Percentiles rank a stretch among this genome's conserved stretches.
Evolutionary conservation across 345 rosid genomes (phyloP).

Genomic region (Citrus sp.): DNA sequence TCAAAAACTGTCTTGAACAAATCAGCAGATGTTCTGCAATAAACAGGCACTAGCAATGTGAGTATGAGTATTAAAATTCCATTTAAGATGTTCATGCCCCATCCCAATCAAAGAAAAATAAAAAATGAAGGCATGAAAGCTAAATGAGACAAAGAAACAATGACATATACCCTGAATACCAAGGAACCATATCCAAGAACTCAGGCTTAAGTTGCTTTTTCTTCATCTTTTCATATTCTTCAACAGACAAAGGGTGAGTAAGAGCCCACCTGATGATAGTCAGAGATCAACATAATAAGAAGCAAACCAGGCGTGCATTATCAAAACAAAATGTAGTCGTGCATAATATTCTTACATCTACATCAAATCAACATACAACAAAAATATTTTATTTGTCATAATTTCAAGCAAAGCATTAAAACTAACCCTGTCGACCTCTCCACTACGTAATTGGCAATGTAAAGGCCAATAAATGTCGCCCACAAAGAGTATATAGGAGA

Average conservation of each 20-base stretch:
- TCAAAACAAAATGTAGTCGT: neutral
- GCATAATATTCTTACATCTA: conserved; percentile 1
- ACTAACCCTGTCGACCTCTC: conserved; percentile 98
- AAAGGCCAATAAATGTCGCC: conserved; percentile 99
- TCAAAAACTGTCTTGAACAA: conserved; percentile 96
- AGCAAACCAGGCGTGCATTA: conserved; percentile 2
- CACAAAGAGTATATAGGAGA: conserved; percentile 97
- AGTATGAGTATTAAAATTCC: conserved; percentile 16
- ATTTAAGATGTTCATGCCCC: neutral
- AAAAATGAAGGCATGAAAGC: neutral
- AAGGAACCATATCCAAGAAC: conserved; percentile 99
- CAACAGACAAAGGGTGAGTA: conserved; percentile 79
- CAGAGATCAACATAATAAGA: conserved; percentile 11
- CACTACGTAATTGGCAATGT: conserved; percentile 97
- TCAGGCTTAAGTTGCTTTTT: conserved; percentile 87
- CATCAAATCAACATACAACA: conserved; percentile 1
- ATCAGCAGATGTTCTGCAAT: conserved; percentile 95
- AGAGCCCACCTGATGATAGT: conserved; percentile 85
- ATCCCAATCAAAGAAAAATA: neutral
- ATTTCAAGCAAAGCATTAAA: conserved; percentile 13
- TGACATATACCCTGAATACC: conserved; percentile 90
- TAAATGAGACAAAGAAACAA: conserved; percentile 6
- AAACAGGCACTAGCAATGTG: conserved; percentile 23
- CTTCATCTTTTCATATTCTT: conserved; percentile 75
- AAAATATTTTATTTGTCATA: neutral